Percentiles rank a stretch among this genome's conserved stretches.
phyloP scores from a whole-genome alignment of 805 yeast species.

The Pichia thaimueangensis region DNA sequence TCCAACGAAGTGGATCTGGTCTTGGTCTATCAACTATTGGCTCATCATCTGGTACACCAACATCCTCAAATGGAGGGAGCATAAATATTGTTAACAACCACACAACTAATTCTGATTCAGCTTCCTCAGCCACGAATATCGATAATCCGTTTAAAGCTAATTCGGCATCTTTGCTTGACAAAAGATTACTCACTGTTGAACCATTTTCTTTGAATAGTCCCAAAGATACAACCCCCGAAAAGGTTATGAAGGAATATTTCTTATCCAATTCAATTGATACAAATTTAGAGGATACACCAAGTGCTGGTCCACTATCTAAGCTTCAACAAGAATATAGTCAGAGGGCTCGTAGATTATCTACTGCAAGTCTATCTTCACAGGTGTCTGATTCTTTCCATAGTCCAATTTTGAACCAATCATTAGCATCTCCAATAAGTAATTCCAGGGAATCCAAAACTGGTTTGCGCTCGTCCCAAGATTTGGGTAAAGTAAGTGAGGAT shows the following conservation, averaged over 20 bases:
- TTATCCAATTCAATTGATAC: neutral
- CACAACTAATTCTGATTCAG: slow-evolving; percentile 3
- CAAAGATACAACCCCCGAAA: neutral
- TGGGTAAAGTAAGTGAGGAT: neutral
- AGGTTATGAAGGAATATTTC: neutral
- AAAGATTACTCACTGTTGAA: slow-evolving; percentile 12
- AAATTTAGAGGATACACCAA: neutral
- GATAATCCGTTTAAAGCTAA: slow-evolving; percentile 18
- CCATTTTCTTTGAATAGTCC: slow-evolving; percentile 23
- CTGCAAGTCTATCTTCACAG: slow-evolving; percentile 36
- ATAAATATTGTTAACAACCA: slow-evolving; percentile 6
- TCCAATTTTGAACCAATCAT: neutral
- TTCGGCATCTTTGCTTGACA: slow-evolving; percentile 14
- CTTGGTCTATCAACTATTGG: slow-evolving; percentile 7
- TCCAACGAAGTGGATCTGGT: slow-evolving; percentile 3
- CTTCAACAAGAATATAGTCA: slow-evolving; percentile 15
- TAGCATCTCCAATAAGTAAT: slow-evolving; percentile 30
- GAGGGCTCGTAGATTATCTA: slow-evolving; percentile 26
- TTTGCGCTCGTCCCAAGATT: neutral
- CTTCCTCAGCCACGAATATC: neutral
- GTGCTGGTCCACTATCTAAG: slow-evolving; percentile 2
- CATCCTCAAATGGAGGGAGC: slow-evolving; percentile 11
- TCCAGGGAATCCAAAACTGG: slow-evolving; percentile 23
- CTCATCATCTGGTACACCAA: slow-evolving; percentile 7
- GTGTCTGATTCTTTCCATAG: slow-evolving; percentile 18